phyloP scores from a whole-genome alignment of 2,329 filamentous ascomycete genomes.

The Rugonectria rugulosa region DNA sequence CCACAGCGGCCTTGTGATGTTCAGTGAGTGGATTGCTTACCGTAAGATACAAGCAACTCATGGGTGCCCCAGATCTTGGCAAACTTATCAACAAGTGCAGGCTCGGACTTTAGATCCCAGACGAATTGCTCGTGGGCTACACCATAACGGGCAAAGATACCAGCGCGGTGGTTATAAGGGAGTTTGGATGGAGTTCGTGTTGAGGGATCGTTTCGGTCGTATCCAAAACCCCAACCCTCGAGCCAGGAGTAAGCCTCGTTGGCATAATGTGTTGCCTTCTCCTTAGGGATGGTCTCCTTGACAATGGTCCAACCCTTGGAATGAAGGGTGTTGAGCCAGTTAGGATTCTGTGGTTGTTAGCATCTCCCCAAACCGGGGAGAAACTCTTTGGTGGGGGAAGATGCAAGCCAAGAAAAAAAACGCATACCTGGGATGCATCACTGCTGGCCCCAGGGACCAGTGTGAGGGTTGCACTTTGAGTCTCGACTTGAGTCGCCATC shows the following conservation, averaged over 20 bases:
- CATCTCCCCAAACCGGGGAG: too few species aligned
- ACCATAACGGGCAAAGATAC: conserved; percentile 33
- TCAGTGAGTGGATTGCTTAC: conserved; percentile 45
- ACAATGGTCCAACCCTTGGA: not conserved
- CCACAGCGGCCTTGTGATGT: too few species aligned
- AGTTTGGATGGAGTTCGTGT: not conserved
- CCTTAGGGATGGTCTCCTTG: not conserved
- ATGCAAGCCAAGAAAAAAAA: too few species aligned
- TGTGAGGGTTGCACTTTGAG: too few species aligned
- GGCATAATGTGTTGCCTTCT: not conserved
- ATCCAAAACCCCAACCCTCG: not conserved
- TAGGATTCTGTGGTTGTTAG: too few species aligned
- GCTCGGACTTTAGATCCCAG: conserved; percentile 49
- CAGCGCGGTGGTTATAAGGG: not conserved
- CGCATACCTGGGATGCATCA: too few species aligned
- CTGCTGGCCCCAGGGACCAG: too few species aligned
- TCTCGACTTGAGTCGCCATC: too few species aligned
- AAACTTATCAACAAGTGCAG: conserved; percentile 48
- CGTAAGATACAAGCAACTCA: conserved; percentile 55
- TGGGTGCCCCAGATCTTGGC: conserved; percentile 49
- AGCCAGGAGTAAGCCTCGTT: not conserved
- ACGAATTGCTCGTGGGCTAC: conserved; percentile 50
- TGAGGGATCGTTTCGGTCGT: not conserved
- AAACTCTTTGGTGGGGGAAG: too few species aligned
- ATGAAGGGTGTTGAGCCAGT: not conserved